Base-by-base conservation (phyloP, 1,284 basidiomycete species). In the Ustilago shanxiensis region DNA sequence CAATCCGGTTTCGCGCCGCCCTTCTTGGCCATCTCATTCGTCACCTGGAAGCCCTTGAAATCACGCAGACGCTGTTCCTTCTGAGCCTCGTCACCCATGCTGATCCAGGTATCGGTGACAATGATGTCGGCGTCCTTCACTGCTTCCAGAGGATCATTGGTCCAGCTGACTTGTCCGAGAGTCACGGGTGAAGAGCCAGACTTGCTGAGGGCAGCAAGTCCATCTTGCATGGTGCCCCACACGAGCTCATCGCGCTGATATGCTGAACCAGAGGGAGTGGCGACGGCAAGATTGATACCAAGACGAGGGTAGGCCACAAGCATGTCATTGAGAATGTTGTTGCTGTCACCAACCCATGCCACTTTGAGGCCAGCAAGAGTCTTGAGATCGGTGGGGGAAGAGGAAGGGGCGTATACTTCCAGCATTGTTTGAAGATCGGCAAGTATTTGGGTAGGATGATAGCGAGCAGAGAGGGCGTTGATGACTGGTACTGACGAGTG, bases 271-370 rank as follows among this genome's bases (percentile, higher is more conserved):
- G 90, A 86, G 75, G 96, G 90, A 10, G 91, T 91, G 28, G 95
- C 97, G 31, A 99, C 89, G 60, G 92, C 91, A 49, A 99, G 86
- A 63, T 91, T 88, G 87, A 96, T 94, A 0, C 97, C 97, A 2
- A 99, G 87, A 44, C 97, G 91, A 39, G 96, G 96, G 83, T 93
- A 93, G 8, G 94, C 91, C 62, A 98, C 96, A 39, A 98, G 91
- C 92, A 99, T 95, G 87, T 99, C 96, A 87, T 98, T 95, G 66
- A 97, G 89, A 60, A 99, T 95, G 86, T 99, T 99, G 73, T 95
- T 94, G 35, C 92, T 92, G 88, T 99, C 97, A 8, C 96, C 97
- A 59, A 99, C 91, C 88, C 95, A 99, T 4, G 95, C 92, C 5
- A 85, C 81, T 57, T 80, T 83, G 44, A 87, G 83, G 1, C 86